Conservation (phyloP, 2,329 filamentous ascomycete species). For the Chaetomium strumarium region DNA sequence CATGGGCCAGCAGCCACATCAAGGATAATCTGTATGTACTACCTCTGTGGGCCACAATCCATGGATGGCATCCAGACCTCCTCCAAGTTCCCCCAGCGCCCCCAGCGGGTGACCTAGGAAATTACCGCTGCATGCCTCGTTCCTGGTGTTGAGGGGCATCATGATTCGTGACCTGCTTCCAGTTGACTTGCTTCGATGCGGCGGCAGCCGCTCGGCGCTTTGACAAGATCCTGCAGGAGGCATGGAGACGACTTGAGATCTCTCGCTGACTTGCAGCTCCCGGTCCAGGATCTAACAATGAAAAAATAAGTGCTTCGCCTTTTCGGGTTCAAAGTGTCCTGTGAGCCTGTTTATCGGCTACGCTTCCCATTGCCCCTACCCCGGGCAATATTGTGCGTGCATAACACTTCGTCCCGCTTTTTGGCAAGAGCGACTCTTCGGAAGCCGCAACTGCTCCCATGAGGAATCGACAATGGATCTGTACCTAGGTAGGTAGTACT, state of each 20-base stretch:
- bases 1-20: too few species aligned
- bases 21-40: too few species aligned
- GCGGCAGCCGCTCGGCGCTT: conserved; percentile 3
- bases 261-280: neutral
- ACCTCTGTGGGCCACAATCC: too few species aligned
- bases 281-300: neutral
- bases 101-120: too few species aligned
- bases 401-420: neutral
- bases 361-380: neutral
- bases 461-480: conserved; percentile 1
- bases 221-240: conserved; percentile 13
- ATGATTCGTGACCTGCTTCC: neutral
- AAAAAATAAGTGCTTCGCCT: too few species aligned
- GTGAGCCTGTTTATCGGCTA: neutral
- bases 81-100: too few species aligned
- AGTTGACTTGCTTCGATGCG: neutral
- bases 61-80: too few species aligned
- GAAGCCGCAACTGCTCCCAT: neutral
- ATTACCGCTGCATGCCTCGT: neutral
- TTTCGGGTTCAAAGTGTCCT: neutral
- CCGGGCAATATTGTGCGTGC: neutral
- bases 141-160: neutral
- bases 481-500: too few species aligned
- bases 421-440: neutral
- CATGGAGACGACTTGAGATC: conserved; percentile 10